Percentiles rank a stretch among this genome's conserved stretches.
These are phyloP conservation scores for Schwanniomyces occidentalis DNA, from an alignment of 805 yeast genomes.

Conservation along the genomic window DNA sequence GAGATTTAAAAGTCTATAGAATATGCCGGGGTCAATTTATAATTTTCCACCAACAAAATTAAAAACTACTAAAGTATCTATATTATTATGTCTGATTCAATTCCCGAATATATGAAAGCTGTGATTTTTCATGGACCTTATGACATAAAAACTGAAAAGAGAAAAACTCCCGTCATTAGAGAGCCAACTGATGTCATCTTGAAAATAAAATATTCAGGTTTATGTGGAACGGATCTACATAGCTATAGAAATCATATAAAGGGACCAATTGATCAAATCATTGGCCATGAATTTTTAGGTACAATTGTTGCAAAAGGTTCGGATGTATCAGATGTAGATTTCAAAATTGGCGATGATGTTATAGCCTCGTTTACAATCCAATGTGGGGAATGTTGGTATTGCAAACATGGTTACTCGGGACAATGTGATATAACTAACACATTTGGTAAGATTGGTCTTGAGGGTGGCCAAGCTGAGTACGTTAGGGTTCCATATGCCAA, in stretches of 20 bases:
- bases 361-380: constrained; percentile 53
- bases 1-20: neutral
- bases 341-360: constrained; percentile 48
- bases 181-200: constrained; percentile 46
- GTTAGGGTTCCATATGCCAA: constrained; percentile 60
- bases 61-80: no score
- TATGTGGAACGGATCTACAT: constrained; percentile 59
- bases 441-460: constrained; percentile 56
- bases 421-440: constrained; percentile 56
- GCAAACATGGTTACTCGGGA: constrained; percentile 54
- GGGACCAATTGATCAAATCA: constrained; percentile 39
- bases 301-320: constrained; percentile 41
- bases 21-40: neutral
- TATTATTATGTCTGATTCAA: neutral
- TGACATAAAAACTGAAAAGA: constrained; percentile 38
- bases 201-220: constrained; percentile 47
- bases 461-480: constrained; percentile 66
- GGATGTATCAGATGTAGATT: constrained; percentile 21
- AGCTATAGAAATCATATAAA: constrained; percentile 52
- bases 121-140: constrained; percentile 48
- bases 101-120: constrained; percentile 42
- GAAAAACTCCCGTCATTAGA: constrained; percentile 40
- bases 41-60: no score
- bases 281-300: constrained; percentile 56
- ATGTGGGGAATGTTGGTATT: constrained; percentile 62